phyloP scores from a whole-genome alignment of 768 basidiomycete species.

The Lyophyllum decastes region DNA sequence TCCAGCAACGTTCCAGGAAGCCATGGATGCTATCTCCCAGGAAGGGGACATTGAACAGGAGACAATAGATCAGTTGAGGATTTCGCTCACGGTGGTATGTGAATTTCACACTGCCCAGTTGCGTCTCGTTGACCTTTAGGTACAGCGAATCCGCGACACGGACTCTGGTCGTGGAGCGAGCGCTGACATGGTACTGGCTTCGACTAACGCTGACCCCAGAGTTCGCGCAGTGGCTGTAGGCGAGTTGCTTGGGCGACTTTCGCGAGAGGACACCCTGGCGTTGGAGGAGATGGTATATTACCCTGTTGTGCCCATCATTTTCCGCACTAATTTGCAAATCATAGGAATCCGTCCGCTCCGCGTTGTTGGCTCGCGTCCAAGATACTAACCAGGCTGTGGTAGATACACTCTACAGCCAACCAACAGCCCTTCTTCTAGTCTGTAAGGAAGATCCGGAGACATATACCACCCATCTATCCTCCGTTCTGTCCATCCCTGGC shows the following conservation, averaged over 20 bases:
- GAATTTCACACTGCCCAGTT: background rate
- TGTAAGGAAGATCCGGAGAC: slow-evolving; percentile 39
- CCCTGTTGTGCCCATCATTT: background rate
- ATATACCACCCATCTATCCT: slow-evolving; percentile 48
- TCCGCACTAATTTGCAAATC: slow-evolving; percentile 2
- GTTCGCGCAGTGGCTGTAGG: slow-evolving; percentile 63
- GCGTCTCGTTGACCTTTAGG: background rate
- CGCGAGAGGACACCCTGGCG: slow-evolving; percentile 29
- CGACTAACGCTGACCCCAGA: slow-evolving; percentile 61
- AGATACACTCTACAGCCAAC: slow-evolving; percentile 62
- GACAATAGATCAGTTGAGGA: slow-evolving; percentile 51
- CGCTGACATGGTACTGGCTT: slow-evolving; percentile 51
- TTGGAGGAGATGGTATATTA: slow-evolving; percentile 44
- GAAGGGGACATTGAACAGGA: slow-evolving; percentile 39
- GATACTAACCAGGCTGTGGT: slow-evolving; percentile 66
- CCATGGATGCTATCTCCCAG: slow-evolving; percentile 37
- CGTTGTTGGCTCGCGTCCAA: slow-evolving; percentile 67
- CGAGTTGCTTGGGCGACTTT: slow-evolving; percentile 44
- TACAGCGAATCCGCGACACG: slow-evolving; percentile 3
- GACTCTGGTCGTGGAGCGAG: slow-evolving; percentile 16
- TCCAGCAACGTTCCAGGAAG: slow-evolving; percentile 46
- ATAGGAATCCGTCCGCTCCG: slow-evolving; percentile 60
- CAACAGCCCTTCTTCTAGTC: slow-evolving; percentile 45
- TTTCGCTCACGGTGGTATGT: slow-evolving; percentile 60
- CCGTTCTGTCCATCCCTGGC: slow-evolving; percentile 33